A percentile compares a stretch with the other conserved stretches of the same genome.
Evolutionary conservation across 1,139 yeast genomes (phyloP).

Genomic region (Hemisphaericaspora subhashii): DNA sequence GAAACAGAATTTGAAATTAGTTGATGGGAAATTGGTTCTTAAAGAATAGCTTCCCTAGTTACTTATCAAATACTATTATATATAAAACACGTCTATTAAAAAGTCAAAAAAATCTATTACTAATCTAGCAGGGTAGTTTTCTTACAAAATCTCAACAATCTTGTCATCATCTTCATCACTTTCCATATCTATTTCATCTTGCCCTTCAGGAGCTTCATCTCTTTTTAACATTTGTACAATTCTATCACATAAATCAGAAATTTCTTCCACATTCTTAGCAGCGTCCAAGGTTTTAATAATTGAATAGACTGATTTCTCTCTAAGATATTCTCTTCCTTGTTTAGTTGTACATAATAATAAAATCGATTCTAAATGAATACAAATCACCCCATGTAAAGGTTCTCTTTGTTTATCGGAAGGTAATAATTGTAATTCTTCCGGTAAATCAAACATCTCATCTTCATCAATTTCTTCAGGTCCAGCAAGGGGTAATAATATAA

Average conservation of each 20-base stretch:
- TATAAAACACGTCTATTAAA: too few species aligned
- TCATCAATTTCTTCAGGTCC: constrained; percentile 77
- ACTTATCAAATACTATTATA: too few species aligned
- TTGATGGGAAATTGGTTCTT: constrained; percentile 61
- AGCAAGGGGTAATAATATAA: constrained; percentile 78
- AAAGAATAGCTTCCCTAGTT: constrained; percentile 46
- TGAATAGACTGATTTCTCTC: constrained; percentile 80
- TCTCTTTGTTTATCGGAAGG: constrained; percentile 80
- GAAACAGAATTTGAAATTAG: constrained; percentile 65
- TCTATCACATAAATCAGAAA: constrained; percentile 70
- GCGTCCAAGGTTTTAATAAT: constrained; percentile 82
- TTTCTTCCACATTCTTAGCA: constrained; percentile 59
- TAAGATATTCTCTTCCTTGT: constrained; percentile 68
- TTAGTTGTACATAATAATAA: constrained; percentile 75
- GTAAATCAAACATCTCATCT: constrained; percentile 84
- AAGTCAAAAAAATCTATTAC: too few species aligned
- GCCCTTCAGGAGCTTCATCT: constrained; percentile 63
- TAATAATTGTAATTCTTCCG: constrained; percentile 82
- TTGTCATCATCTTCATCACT: constrained; percentile 42
- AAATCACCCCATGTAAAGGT: constrained; percentile 61
- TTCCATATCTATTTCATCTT: constrained; percentile 23
- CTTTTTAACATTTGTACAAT: constrained; percentile 87
- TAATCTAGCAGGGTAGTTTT: background rate
- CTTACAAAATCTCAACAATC: constrained; percentile 53
- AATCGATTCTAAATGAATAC: constrained; percentile 74